A percentile compares a stretch with the other conserved stretches of the same genome.
Conservation (phyloP, 257 asterid genomes). For the Petrea volubilis region DNA sequence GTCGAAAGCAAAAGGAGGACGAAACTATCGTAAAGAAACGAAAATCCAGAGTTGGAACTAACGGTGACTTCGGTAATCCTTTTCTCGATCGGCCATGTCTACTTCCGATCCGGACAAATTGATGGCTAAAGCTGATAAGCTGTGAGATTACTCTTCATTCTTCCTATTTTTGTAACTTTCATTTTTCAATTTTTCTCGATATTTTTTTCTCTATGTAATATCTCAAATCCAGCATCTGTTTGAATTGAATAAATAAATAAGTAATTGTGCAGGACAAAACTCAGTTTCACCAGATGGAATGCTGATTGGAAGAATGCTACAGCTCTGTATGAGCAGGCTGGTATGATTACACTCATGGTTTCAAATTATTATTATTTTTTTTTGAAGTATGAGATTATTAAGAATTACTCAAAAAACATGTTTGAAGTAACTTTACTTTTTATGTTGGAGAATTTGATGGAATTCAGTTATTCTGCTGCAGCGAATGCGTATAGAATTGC, state of each 20-base stretch:
- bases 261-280: constrained; percentile 64
- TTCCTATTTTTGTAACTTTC: not conserved
- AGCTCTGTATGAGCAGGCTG: constrained; percentile 90
- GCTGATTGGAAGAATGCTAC: constrained; percentile 96
- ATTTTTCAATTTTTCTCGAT: not conserved
- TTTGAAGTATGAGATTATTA: not conserved
- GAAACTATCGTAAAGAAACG: not conserved
- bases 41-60: constrained; percentile 29
- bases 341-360: constrained; percentile 31
- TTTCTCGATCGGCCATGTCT: constrained; percentile 58
- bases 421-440: constrained; percentile 3
- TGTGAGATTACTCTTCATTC: constrained; percentile 38
- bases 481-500: constrained; percentile 74
- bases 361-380: not conserved
- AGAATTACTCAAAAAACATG: not conserved
- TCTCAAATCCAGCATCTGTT: constrained; percentile 15
- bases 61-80: constrained; percentile 24
- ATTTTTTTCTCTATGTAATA: not conserved
- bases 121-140: constrained; percentile 91
- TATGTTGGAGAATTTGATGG: not conserved
- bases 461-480: constrained; percentile 29
- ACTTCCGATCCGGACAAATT: constrained; percentile 79
- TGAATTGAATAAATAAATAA: not conserved
- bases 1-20: not conserved
- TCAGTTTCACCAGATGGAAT: constrained; percentile 92